phyloP scores from a whole-genome alignment of 2,329 filamentous ascomycete species.

The Verticillium albo-atrum region DNA sequence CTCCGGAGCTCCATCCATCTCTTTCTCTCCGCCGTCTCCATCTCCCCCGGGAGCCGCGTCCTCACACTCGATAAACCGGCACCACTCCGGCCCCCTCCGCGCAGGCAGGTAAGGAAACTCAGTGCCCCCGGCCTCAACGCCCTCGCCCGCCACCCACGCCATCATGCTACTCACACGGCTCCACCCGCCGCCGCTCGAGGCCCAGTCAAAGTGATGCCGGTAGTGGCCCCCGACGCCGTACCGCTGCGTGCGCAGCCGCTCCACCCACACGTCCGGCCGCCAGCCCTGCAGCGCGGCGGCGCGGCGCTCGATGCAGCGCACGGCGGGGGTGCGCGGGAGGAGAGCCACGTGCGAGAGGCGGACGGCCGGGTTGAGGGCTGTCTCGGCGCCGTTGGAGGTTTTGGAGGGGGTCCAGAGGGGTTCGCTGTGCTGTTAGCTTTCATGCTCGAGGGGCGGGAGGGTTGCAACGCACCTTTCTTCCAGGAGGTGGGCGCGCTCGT shows the following conservation, averaged over 20 bases:
- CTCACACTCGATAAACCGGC: conserved; percentile 42
- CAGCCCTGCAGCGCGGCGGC: conserved; percentile 46
- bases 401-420: conserved; percentile 46
- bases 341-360: conserved; percentile 50
- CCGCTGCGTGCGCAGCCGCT: conserved; percentile 46
- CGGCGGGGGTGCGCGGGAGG: conserved; percentile 38
- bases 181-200: conserved; percentile 35
- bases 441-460: background rate
- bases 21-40: conserved; percentile 1
- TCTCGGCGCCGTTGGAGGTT: conserved; percentile 38
- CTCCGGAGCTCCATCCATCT: conserved; percentile 8
- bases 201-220: conserved; percentile 52
- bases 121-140: conserved; percentile 43
- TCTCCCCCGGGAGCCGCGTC: conserved; percentile 1
- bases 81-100: conserved; percentile 39
- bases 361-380: conserved; percentile 35
- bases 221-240: conserved; percentile 45
- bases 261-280: conserved; percentile 48
- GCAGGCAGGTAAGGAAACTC: conserved; percentile 42
- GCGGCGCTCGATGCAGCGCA: conserved; percentile 44
- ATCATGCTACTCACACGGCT: conserved; percentile 49
- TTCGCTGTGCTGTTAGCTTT: conserved; percentile 25
- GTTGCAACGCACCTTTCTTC: conserved; percentile 43
- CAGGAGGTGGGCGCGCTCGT: conserved; percentile 42
- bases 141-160: conserved; percentile 43